phyloP scores from a whole-genome alignment of 768 basidiomycete genomes.

The Lanmaoa rubissima region DNA sequence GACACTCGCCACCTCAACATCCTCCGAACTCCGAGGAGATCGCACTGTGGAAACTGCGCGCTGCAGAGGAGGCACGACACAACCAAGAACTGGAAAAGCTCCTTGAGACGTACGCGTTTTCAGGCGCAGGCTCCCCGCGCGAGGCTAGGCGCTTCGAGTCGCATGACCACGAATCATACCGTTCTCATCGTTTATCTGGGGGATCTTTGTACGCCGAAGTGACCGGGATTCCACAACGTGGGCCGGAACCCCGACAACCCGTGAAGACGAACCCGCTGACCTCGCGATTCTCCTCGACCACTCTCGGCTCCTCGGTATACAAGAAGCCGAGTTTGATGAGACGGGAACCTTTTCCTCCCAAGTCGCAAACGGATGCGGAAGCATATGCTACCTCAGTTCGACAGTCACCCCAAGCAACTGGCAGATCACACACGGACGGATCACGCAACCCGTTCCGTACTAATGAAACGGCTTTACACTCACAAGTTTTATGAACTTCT shows the following conservation, averaged over 20 bases:
- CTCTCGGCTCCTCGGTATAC: conserved; percentile 37
- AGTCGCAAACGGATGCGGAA: conserved; percentile 55
- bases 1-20: conserved; percentile 35
- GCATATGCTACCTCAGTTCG: conserved; percentile 52
- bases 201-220: conserved; percentile 68
- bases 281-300: conserved; percentile 51
- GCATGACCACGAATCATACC: conserved; percentile 24
- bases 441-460: conserved; percentile 53
- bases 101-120: conserved; percentile 46
- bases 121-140: conserved; percentile 39
- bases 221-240: conserved; percentile 58
- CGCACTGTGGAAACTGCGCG: conserved; percentile 48
- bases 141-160: conserved; percentile 24
- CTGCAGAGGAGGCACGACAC: conserved; percentile 50
- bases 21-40: conserved; percentile 44
- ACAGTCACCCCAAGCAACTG: conserved; percentile 28
- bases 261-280: conserved; percentile 47
- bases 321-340: conserved; percentile 31
- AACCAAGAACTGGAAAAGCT: conserved; percentile 52
- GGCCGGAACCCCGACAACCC: conserved; percentile 74
- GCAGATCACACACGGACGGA: conserved; percentile 45
- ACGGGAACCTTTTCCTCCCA: conserved; percentile 27
- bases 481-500: conserved; percentile 7
- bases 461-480: conserved; percentile 30
- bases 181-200: conserved; percentile 40